Base-by-base conservation (phyloP, 768 basidiomycete species). In the Tubosaeta sp. region DNA sequence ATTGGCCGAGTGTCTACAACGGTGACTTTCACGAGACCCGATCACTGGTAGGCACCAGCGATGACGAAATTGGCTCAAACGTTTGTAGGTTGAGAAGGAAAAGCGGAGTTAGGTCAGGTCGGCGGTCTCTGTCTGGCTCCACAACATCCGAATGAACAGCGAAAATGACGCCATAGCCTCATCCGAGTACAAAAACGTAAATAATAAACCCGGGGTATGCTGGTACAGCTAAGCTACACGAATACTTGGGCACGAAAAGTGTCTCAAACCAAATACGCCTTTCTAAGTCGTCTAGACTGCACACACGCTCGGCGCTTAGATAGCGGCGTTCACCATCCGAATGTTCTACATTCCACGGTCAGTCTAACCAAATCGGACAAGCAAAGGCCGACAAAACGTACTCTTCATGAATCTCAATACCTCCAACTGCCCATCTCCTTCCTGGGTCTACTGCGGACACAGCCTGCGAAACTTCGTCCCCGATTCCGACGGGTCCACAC, bases 381-480 rank as follows among this genome's bases (percentile, higher is more conserved):
- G 33, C n/a, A 32, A n/a, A 35, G 12, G 0, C 9, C 1, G 3
- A 25, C 10, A 52, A 27, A 45, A 73, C 72, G 50, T 48, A 75
- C 71, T 75, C 74, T 51, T 75, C 71, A 25, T 74, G 69, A 31
- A 76, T 59, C 57, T 74, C 71, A 52, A 75, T 63, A 35, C 74
- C 74, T 44, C 74, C 74, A 12, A 73, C 68, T 2, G 65, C 63
- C 64, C 67, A 66, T 46, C 67, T 57, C 52, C 67, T 55, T 31
- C 62, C 59, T 9, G 62, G 51, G 34, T 72, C 69, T 32, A 78
- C 62, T 17, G 54, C 57, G 4, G 68, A 64, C 42, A 77, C 73
- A 1, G 66, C 70, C 33, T 64, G 56, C 22, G 69, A 52, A 33
- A 68, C 68, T 32, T 73, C 68, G 16, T 78, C 73, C 2, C 67